Conservation (phyloP, 140 eudicot genomes). For the Flaveria floridana region DNA sequence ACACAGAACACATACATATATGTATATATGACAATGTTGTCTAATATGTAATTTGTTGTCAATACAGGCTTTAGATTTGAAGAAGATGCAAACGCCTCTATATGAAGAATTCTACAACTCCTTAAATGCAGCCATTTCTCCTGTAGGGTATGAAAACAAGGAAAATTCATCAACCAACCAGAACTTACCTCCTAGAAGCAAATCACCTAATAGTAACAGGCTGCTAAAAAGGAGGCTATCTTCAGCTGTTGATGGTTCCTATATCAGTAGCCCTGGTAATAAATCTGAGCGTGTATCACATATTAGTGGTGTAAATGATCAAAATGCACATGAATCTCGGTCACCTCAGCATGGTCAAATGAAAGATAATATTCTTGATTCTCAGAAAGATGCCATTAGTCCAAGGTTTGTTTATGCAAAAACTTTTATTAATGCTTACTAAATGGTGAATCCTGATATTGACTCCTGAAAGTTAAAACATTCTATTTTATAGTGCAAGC, state of each 20-base stretch:
- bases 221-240: constrained; percentile 67
- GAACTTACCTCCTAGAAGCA: constrained; percentile 84
- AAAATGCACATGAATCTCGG: constrained; percentile 42
- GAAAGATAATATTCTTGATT: constrained; percentile 44
- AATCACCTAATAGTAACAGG: constrained; percentile 55
- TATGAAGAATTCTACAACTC: constrained; percentile 86
- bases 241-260: constrained; percentile 58
- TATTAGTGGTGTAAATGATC: constrained; percentile 44
- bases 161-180: constrained; percentile 56
- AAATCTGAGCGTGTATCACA: constrained; percentile 45
- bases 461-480: not conserved
- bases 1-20: not conserved
- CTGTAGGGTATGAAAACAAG: constrained; percentile 51
- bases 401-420: constrained; percentile 57
- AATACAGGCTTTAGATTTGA: constrained; percentile 78
- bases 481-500: constrained; percentile 43
- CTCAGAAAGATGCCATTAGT: constrained; percentile 53
- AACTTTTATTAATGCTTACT: not conserved
- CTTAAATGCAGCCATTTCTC: constrained; percentile 49
- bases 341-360: constrained; percentile 47
- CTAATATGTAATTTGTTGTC: not conserved
- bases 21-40: not conserved
- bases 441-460: not conserved
- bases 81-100: constrained; percentile 90
- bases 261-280: constrained; percentile 53